Evolutionary conservation across 2,329 filamentous ascomycete genomes (phyloP).

Genomic region (Thelonectria blattea): DNA sequence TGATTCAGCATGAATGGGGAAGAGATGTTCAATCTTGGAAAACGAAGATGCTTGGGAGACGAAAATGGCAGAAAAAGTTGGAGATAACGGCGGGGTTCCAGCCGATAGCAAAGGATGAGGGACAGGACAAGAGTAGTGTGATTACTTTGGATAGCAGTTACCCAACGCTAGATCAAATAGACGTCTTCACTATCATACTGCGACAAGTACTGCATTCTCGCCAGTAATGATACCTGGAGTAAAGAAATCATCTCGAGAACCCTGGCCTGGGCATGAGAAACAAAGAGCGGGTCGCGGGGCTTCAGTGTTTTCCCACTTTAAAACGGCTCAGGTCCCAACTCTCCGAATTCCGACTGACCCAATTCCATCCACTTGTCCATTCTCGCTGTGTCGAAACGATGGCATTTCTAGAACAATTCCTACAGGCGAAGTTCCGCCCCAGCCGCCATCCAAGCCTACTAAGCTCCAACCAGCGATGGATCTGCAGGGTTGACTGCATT

Average conservation of each 20-base stretch:
- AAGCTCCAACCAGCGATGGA: not conserved
- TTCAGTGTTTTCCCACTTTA: not conserved
- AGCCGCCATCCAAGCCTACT: not conserved
- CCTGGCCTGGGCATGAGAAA: not conserved
- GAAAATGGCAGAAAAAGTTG: too few relatives aligned
- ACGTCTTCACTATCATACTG: not conserved
- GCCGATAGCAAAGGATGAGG: too few relatives aligned
- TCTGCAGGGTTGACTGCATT: not conserved
- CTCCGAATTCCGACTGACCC: not conserved
- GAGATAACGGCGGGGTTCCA: too few relatives aligned
- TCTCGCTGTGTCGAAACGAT: not conserved
- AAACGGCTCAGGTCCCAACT: not conserved
- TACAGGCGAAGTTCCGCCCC: not conserved
- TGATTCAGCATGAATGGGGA: too few relatives aligned
- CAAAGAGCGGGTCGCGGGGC: constrained; percentile 16
- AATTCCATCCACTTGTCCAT: not conserved
- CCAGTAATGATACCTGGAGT: not conserved
- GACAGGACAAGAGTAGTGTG: too few relatives aligned
- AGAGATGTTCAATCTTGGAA: too few relatives aligned
- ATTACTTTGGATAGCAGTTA: too few relatives aligned
- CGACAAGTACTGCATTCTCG: not conserved
- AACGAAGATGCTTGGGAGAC: too few relatives aligned
- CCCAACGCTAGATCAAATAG: not conserved
- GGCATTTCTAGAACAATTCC: not conserved
- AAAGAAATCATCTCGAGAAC: not conserved